phyloP scores from a whole-genome alignment of 208 protist species.

The Kentomonas sorsogonicus region DNA sequence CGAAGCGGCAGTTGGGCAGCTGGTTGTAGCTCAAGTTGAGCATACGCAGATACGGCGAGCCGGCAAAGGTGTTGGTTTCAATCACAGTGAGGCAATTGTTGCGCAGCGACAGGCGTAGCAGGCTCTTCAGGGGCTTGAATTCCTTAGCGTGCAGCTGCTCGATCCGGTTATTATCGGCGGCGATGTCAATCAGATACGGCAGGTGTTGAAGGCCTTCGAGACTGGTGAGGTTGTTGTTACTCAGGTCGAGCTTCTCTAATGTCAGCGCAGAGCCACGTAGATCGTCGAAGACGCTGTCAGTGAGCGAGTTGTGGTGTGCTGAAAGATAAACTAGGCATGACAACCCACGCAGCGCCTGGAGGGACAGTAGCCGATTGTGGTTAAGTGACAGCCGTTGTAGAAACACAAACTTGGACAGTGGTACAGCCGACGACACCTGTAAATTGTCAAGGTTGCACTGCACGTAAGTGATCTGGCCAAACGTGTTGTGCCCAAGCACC shows the following conservation, averaged over 20 bases:
- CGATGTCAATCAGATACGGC: slow-evolving; percentile 57
- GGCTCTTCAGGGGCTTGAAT: slow-evolving; percentile 18
- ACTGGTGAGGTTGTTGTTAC: slow-evolving; percentile 47
- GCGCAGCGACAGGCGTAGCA: slow-evolving; percentile 41
- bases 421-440: slow-evolving; percentile 28
- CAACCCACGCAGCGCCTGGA: slow-evolving; percentile 42
- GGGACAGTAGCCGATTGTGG: slow-evolving; percentile 51
- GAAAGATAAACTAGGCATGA: slow-evolving; percentile 58
- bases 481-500: slow-evolving; percentile 46
- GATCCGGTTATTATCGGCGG: slow-evolving; percentile 41
- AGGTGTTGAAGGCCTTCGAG: slow-evolving; percentile 46
- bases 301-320: slow-evolving; percentile 48
- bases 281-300: slow-evolving; percentile 39
- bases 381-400: slow-evolving; percentile 65
- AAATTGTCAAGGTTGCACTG: slow-evolving; percentile 22
- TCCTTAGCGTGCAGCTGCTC: slow-evolving; percentile 20
- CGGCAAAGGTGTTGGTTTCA: slow-evolving; percentile 46
- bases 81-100: slow-evolving; percentile 40
- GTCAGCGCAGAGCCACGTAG: slow-evolving; percentile 27
- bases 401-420: slow-evolving; percentile 39
- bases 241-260: slow-evolving; percentile 58
- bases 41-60: slow-evolving; percentile 28
- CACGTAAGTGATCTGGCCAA: slow-evolving; percentile 57
- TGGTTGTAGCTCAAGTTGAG: slow-evolving; percentile 63
- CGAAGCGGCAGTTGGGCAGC: slow-evolving; percentile 34